phyloP scores from a whole-genome alignment of 495 filamentous ascomycete genomes.

The Penicillium ochrochloron region DNA sequence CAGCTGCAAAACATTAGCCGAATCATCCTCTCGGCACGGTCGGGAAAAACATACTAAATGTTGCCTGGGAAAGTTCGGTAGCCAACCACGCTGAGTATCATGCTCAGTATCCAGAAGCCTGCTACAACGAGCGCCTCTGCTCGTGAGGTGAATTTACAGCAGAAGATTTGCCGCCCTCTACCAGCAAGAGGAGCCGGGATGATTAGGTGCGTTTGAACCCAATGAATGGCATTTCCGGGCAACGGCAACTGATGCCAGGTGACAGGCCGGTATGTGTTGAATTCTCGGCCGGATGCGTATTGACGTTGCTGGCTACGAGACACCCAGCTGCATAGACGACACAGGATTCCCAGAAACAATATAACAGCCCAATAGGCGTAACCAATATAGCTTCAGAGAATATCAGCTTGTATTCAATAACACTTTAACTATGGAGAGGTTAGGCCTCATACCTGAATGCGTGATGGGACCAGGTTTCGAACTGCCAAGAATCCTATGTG shows the following conservation, averaged over 20 bases:
- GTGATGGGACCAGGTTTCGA: slow-evolving; percentile 43
- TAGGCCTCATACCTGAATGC: slow-evolving; percentile 37
- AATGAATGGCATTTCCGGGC: slow-evolving; percentile 22
- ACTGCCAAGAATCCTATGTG: slow-evolving; percentile 41
- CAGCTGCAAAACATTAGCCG: slow-evolving; percentile 35
- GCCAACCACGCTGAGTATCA: slow-evolving; percentile 38
- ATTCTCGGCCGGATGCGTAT: slow-evolving; percentile 12
- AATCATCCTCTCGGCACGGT: background rate
- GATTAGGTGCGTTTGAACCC: slow-evolving; percentile 41
- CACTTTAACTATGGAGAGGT: background rate
- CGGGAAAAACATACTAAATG: slow-evolving; percentile 40
- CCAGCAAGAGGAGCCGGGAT: slow-evolving; percentile 38
- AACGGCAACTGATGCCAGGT: slow-evolving; percentile 1
- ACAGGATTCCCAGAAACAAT: slow-evolving; percentile 32
- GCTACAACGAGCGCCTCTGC: slow-evolving; percentile 43
- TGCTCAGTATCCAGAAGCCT: slow-evolving; percentile 48
- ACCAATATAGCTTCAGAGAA: slow-evolving; percentile 26
- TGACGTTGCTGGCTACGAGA: slow-evolving; percentile 8
- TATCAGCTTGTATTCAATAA: slow-evolving; percentile 8
- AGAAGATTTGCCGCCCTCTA: slow-evolving; percentile 33
- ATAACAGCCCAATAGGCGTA: slow-evolving; percentile 44
- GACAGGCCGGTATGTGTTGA: slow-evolving; percentile 10
- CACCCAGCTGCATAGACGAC: slow-evolving; percentile 25
- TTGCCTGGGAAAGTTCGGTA: slow-evolving; percentile 44
- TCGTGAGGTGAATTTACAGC: slow-evolving; percentile 47